phyloP scores from a whole-genome alignment of 2,329 filamentous ascomycete genomes.

The Colletotrichum sp. region DNA sequence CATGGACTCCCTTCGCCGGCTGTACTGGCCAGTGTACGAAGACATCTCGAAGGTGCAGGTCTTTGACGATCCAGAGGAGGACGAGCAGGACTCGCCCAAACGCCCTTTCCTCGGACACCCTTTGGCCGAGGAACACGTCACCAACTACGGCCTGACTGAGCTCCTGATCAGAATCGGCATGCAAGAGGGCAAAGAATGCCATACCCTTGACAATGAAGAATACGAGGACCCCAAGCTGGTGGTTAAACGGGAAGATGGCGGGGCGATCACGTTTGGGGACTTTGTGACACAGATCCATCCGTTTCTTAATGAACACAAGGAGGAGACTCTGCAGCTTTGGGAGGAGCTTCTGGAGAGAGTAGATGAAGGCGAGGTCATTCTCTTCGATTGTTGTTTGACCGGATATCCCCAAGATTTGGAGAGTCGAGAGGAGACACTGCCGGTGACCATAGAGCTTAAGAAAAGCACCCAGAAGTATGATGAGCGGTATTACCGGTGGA shows the following conservation, averaged over 20 bases:
- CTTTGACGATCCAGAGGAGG: not conserved
- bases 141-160: not conserved
- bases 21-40: not conserved
- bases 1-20: fast-evolving
- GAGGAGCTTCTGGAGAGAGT: not conserved
- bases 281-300: not conserved
- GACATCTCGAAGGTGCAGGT: not conserved
- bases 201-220: not conserved
- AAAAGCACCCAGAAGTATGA: not conserved
- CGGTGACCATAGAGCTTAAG: not conserved
- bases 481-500: not conserved
- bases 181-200: not conserved
- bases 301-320: not conserved
- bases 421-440: not conserved
- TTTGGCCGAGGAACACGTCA: not conserved
- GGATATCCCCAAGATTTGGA: not conserved
- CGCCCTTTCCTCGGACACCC: not conserved
- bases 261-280: not conserved
- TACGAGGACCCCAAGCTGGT: not conserved
- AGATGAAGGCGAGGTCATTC: not conserved
- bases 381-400: not conserved
- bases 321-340: not conserved
- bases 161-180: not conserved
- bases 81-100: not conserved
- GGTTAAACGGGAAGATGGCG: not conserved